Conservation (phyloP, 371 early-diverging fungal species). For the Mucor velutinosus region DNA sequence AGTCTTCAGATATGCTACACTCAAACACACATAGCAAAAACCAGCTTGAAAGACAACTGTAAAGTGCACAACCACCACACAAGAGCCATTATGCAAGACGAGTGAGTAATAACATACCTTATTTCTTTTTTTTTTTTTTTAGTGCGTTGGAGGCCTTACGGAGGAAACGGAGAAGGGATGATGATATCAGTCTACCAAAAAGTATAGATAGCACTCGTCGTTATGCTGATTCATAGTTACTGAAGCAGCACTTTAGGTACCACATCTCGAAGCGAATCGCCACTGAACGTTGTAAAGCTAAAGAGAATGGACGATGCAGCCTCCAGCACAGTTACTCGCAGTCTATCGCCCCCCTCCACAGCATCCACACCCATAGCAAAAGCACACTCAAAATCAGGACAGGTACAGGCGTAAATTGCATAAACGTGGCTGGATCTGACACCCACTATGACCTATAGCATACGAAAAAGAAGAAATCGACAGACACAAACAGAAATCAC, state of each 20-base stretch:
- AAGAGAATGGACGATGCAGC: slow-evolving; percentile 26
- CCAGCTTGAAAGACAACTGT: slow-evolving; percentile 27
- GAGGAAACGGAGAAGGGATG: slow-evolving; percentile 27
- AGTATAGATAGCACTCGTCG: slow-evolving; percentile 5
- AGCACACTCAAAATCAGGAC: slow-evolving; percentile 19
- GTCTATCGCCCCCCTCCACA: slow-evolving; percentile 23
- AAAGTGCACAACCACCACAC: background rate
- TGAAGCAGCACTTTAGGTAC: background rate
- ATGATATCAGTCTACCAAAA: slow-evolving; percentile 12
- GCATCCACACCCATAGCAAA: slow-evolving; percentile 6
- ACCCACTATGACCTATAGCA: background rate
- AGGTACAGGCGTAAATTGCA: background rate
- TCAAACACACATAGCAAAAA: slow-evolving; percentile 20
- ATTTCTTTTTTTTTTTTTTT: too few relatives aligned
- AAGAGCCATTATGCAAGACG: background rate
- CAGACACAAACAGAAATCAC: slow-evolving; percentile 3
- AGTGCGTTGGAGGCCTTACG: slow-evolving; percentile 26
- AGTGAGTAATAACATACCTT: background rate
- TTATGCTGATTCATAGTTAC: background rate
- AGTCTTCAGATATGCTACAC: slow-evolving; percentile 19
- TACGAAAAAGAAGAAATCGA: slow-evolving; percentile 20
- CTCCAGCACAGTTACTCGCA: slow-evolving; percentile 6
- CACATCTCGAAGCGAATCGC: slow-evolving; percentile 25
- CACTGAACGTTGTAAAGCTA: slow-evolving; percentile 27
- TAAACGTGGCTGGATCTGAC: background rate